Base-by-base conservation (phyloP, 495 filamentous ascomycete genomes). In the Lindgomyces ingoldianus region DNA sequence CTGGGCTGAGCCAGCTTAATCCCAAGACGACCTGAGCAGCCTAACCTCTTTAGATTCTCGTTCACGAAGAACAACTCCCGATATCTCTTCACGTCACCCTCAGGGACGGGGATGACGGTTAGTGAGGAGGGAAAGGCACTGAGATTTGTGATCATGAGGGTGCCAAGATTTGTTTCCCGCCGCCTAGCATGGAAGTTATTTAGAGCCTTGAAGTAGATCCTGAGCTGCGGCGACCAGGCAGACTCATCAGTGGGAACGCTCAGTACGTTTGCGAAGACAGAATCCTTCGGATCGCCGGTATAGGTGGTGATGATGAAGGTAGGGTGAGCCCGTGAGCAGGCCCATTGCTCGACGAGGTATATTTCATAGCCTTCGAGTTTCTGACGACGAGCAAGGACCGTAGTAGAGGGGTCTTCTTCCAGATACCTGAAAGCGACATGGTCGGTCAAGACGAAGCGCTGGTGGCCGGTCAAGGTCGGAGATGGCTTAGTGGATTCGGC, bases 321-420 rank as follows among this genome's bases (percentile, higher is more conserved):
- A 6, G 93, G 94, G 68, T 96, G 89, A 29, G 84, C 81, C 57
- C 94, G 85, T 8, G 93, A 96, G 74, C 91, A 96, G 11, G 91
- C 91, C 95, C 94, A 98, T 84, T 98, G 94, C 74, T 98, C 94
- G 59, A 98, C 92, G 36, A 98, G 76, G 77, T 98, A 98, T 51
- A 93, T 78, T 72, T 97, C 93, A 73, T 97, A 98, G 60, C 95
- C 95, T 49, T 85, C 75, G 21, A 98, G 82, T 29, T 80, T 76
- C 49, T 78, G 76, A 48, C 85, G 83, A 27, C 89, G 87, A 61
- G 90, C 82, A 11, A 96, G 81, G 14, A 96, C 87, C 3, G 80
- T 83, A 1, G 90, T 90, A 0, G 84, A 85, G 1, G 89, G 79
- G 60, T 98, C 94, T 64, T 92, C 89, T 81, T 96, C 91, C 14